Evolutionary conservation across 331 rosid species (phyloP).

Genomic region (Acacia pycnantha): DNA sequence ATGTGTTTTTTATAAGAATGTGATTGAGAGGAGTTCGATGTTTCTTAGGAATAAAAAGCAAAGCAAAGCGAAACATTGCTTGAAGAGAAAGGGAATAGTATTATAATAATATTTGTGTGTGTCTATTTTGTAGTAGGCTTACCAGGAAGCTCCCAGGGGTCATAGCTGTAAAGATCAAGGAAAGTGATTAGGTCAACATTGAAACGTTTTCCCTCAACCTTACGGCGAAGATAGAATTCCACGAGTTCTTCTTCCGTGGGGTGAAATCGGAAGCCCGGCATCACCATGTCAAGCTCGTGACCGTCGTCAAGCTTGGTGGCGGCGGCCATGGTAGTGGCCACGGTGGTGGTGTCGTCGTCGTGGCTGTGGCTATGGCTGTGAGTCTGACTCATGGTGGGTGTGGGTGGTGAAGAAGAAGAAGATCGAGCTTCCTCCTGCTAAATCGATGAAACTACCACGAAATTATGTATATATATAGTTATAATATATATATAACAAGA

Average conservation of each 20-base stretch:
- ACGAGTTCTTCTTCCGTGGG: constrained; percentile 97
- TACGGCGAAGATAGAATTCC: constrained; percentile 99
- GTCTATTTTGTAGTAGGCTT: not conserved
- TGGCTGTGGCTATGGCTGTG: constrained; percentile 37
- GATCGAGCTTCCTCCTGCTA: constrained; percentile 34
- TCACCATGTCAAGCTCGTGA: constrained; percentile 91
- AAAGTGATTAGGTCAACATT: constrained; percentile 98
- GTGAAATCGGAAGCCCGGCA: constrained; percentile 98
- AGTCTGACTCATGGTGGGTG: constrained; percentile 45
- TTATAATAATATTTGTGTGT: not conserved
- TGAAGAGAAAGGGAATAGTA: not conserved
- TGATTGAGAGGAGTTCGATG: not conserved
- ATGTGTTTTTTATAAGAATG: not conserved
- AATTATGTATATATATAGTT: not conserved
- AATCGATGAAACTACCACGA: constrained; percentile 31
- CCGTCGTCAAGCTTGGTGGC: constrained; percentile 34
- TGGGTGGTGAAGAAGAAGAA: not conserved
- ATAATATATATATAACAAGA: not conserved
- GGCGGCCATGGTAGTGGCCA: not conserved
- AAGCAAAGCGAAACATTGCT: not conserved
- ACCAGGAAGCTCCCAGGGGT: constrained; percentile 99
- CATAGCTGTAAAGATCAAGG: constrained; percentile 99
- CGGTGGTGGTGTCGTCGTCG: constrained; percentile 19
- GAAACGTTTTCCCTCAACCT: constrained; percentile 99
- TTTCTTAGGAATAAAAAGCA: not conserved